Percentiles rank a stretch among this genome's conserved stretches.
Conservation (phyloP, 1,139 yeast species). For the Pichia sp. region DNA sequence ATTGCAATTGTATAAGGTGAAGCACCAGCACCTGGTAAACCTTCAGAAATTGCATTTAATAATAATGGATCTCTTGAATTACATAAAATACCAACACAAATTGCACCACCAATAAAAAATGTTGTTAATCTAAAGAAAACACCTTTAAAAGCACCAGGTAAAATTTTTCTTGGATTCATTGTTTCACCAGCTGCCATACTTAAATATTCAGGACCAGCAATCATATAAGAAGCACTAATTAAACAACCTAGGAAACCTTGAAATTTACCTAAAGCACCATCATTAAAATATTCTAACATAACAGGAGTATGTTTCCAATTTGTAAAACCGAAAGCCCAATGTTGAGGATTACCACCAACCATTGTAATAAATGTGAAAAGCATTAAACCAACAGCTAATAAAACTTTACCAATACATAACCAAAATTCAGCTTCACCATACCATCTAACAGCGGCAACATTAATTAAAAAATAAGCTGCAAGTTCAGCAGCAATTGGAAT, state of each 20-base stretch:
- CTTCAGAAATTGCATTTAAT: constrained; percentile 36
- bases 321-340: constrained; percentile 33
- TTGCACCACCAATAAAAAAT: constrained; percentile 59
- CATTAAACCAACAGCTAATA: constrained; percentile 44
- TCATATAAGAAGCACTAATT: constrained; percentile 41
- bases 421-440: constrained; percentile 53
- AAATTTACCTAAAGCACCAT: constrained; percentile 43
- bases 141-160: constrained; percentile 74
- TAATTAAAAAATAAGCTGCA: constrained; percentile 39
- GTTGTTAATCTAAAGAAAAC: constrained; percentile 67
- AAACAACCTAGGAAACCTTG: constrained; percentile 45
- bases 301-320: constrained; percentile 35
- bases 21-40: constrained; percentile 54
- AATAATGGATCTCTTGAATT: constrained; percentile 46
- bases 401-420: constrained; percentile 45
- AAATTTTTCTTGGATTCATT: constrained; percentile 63
- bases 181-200: constrained; percentile 53
- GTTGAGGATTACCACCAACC: constrained; percentile 52
- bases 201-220: constrained; percentile 51
- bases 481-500: constrained; percentile 44
- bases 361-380: constrained; percentile 47
- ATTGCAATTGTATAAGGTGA: constrained; percentile 63
- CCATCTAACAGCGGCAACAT: constrained; percentile 44
- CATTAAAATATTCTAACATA: constrained; percentile 36
- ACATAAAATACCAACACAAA: constrained; percentile 55